Percentiles rank a stretch among this genome's conserved stretches.
phyloP scores from a whole-genome alignment of 345 rosid species.

The Carallia brachiata region DNA sequence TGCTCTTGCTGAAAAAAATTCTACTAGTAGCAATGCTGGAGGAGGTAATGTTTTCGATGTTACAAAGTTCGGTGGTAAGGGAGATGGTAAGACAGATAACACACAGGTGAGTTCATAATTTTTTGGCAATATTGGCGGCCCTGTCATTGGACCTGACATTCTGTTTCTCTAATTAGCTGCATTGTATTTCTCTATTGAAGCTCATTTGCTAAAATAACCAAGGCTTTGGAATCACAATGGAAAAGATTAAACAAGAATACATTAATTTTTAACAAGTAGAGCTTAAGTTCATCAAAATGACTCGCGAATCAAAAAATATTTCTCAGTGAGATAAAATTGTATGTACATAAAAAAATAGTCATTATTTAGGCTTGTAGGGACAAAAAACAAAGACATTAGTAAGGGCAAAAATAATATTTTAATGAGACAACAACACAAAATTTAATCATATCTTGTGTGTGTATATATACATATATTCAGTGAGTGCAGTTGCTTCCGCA shows the following conservation, averaged over 20 bases:
- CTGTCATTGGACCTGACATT: background rate
- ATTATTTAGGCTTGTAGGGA: too few relatives aligned
- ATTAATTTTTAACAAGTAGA: background rate
- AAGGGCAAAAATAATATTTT: too few relatives aligned
- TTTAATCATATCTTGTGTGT: too few relatives aligned
- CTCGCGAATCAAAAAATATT: too few relatives aligned
- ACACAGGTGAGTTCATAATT: constrained; percentile 22
- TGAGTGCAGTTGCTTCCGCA: too few relatives aligned
- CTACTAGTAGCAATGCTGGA: background rate
- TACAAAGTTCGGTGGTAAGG: constrained; percentile 37
- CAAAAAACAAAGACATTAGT: too few relatives aligned
- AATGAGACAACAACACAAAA: too few relatives aligned
- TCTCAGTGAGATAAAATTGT: too few relatives aligned
- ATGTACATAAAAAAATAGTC: too few relatives aligned
- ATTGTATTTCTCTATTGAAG: background rate
- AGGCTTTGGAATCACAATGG: background rate
- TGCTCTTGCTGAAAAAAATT: constrained; percentile 17
- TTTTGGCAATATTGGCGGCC: background rate
- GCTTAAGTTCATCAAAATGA: too few relatives aligned
- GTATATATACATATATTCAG: too few relatives aligned
- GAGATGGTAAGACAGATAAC: constrained; percentile 36
- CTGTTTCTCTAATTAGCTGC: background rate
- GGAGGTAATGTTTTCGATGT: constrained; percentile 38
- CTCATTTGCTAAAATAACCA: background rate
- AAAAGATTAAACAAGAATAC: background rate